A percentile compares a stretch with the other conserved stretches of the same genome.
Conservation (phyloP, 805 yeast genomes). For the Teunomyces pallodes region DNA sequence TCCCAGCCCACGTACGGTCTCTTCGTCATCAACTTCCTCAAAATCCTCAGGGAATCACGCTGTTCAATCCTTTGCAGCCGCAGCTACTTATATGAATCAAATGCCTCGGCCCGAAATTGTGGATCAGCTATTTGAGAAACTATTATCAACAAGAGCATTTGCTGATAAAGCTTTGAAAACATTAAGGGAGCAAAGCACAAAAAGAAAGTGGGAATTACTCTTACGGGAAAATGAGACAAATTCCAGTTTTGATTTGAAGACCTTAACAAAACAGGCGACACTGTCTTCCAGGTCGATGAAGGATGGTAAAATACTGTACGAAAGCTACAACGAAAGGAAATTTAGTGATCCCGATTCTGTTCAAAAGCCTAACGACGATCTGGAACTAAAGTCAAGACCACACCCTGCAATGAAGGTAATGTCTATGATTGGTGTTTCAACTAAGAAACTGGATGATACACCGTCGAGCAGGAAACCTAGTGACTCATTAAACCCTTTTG, state of each 20-base stretch:
- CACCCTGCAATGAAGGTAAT: constrained; percentile 10
- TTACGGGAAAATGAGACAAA: constrained; percentile 41
- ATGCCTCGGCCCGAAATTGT: constrained; percentile 37
- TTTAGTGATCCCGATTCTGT: neutral
- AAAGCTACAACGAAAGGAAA: neutral
- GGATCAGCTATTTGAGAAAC: constrained; percentile 36
- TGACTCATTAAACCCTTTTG: constrained; percentile 9
- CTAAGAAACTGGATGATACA: constrained; percentile 5
- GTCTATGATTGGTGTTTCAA: constrained; percentile 8
- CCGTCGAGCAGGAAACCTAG: constrained; percentile 10
- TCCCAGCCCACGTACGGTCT: constrained; percentile 1
- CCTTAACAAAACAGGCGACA: constrained; percentile 14
- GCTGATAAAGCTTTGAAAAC: constrained; percentile 33
- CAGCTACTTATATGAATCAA: constrained; percentile 28
- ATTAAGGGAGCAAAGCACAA: constrained; percentile 30
- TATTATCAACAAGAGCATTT: constrained; percentile 37
- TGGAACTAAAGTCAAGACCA: constrained; percentile 6
- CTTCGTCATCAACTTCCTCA: constrained; percentile 2
- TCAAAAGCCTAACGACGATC: neutral
- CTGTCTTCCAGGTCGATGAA: neutral
- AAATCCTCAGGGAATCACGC: constrained; percentile 13
- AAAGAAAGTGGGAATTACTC: constrained; percentile 43
- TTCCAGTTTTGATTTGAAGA: constrained; percentile 32
- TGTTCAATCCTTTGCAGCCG: constrained; percentile 33
- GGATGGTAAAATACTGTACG: neutral